A percentile compares a stretch with the other conserved stretches of the same genome.
Conservation (phyloP, 148 eudicot genomes). For the Rhododendron griersonianum region DNA sequence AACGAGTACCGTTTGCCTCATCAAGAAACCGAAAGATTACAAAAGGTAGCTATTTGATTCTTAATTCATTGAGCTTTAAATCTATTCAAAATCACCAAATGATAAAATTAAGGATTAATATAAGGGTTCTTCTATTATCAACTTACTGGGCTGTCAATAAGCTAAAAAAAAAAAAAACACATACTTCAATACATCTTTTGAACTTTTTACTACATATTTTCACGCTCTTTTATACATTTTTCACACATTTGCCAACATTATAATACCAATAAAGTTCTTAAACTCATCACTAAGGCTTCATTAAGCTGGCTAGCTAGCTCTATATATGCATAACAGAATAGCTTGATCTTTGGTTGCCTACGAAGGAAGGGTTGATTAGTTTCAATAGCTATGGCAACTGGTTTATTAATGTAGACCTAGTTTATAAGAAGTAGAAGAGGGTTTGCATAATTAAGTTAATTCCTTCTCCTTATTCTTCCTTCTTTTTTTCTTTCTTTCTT, state of each 20-base stretch:
- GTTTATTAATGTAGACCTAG: background rate
- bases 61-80: background rate
- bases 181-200: background rate
- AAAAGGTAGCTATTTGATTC: constrained; percentile 45
- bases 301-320: background rate
- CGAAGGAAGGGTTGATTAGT: background rate
- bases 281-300: background rate
- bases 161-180: no score
- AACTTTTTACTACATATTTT: no score
- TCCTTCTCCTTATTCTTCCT: background rate
- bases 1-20: constrained; percentile 91
- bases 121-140: no score
- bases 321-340: background rate
- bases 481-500: no score
- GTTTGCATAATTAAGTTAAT: background rate
- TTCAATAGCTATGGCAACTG: background rate
- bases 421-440: background rate
- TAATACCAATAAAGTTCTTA: background rate
- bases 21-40: constrained; percentile 76
- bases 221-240: no score
- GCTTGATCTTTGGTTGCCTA: constrained; percentile 2
- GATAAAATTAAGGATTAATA: background rate
- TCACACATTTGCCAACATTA: background rate
- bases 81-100: background rate
- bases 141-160: no score